Percentiles rank a stretch among this genome's conserved stretches.
Conservation (phyloP, 169 alveolate genomes). For the Plasmodium gaboni region DNA sequence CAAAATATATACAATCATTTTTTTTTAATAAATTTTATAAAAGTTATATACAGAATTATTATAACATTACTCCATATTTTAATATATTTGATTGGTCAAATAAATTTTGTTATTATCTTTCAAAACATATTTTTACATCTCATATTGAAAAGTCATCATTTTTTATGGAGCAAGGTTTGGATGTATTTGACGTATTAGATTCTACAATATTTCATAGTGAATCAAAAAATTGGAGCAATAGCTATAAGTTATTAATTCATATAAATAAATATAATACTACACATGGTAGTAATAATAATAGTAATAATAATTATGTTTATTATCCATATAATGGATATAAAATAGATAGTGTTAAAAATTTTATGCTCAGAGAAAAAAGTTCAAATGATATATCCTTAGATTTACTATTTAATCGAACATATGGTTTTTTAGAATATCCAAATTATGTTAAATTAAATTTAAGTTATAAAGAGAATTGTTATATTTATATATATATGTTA, state of each 20-base stretch:
- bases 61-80: conserved; percentile 37
- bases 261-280: not conserved
- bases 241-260: too few species aligned
- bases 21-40: conserved; percentile 55
- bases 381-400: conserved; percentile 39
- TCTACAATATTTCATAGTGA: too few species aligned
- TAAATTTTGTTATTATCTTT: conserved; percentile 38
- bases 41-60: conserved; percentile 10
- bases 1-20: conserved; percentile 15
- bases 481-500: conserved; percentile 28
- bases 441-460: conserved; percentile 35
- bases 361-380: not conserved
- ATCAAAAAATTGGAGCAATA: too few species aligned
- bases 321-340: not conserved
- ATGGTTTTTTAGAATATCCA: conserved; percentile 61
- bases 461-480: conserved; percentile 18
- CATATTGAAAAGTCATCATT: not conserved
- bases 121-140: conserved; percentile 10
- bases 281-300: not conserved
- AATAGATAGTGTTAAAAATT: not conserved
- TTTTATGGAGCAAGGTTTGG: too few species aligned
- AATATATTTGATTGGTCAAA: conserved; percentile 64
- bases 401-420: conserved; percentile 24
- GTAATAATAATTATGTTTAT: not conserved
- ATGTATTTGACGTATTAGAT: too few species aligned